Base-by-base conservation (phyloP, 345 rosid species). In the Rubroshorea leprosula region DNA sequence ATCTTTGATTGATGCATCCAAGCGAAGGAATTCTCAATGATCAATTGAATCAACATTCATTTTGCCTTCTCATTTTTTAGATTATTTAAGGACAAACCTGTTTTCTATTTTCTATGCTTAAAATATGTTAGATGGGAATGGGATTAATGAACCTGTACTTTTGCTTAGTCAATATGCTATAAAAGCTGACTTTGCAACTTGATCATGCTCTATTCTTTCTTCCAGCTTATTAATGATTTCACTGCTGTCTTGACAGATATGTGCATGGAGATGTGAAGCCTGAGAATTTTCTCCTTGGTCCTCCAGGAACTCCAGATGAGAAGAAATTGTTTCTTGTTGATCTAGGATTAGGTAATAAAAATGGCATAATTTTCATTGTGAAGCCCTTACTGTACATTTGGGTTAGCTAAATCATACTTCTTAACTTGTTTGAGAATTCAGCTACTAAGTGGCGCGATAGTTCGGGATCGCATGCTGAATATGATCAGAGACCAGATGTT, bases 181-280 rank as follows among this genome's bases (percentile, higher is more conserved):
- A 6, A 35, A 35, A 8, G 1, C 11, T 35, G n/a, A 29, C 35
- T 13, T 44, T 44, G 14, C 18, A 16, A 41, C 18, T 2, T 44
- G 4, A 50, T 50, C n/a, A 35, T 0, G 5, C 13, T 50, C 22
- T 29, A 15, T 47, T 49, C 29, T 38, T 47, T 48, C 27, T 49
- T 31, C 22, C 22, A 27, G 25, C 23, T 29, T 48, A 43, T 53
- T 46, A 54, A 62, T 62, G 22, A 23, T 11, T 54, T 45, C 23
- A 39, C 52, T 22, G n/a, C 18, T 14, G 26, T 54, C 44, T 20
- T 49, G 49, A 66, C 70, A 84, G 91, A 49, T 84, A 77, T 68
- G 85, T 84, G 58, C 91, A 84, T 68, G 91, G 91, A 25, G 91
- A 84, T 72, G 85, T 84, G 23, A 84, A 84, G 84, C 91, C 91